These are phyloP conservation scores for Lactifluus rugatus DNA, from an alignment of 768 basidiomycete species.

Conservation along the genomic window DNA sequence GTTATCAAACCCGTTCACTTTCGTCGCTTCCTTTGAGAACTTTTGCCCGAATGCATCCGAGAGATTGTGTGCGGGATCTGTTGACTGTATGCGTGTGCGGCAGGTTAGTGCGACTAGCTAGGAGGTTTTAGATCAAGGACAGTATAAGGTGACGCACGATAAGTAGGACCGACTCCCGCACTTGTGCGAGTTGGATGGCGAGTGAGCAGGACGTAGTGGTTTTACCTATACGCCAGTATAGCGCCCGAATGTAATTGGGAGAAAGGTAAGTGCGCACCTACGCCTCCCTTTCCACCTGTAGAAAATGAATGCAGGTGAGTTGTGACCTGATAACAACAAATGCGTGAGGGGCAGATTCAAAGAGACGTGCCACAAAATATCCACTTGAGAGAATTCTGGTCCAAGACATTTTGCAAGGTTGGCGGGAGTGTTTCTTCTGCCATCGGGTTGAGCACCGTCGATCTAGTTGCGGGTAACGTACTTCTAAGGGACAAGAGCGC, in stretches of 20 bases:
- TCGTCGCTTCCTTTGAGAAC: conserved; percentile 97
- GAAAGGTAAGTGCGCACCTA: conserved; percentile 47
- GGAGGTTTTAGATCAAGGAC: neutral
- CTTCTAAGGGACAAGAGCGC: neutral
- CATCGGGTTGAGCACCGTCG: conserved; percentile 29
- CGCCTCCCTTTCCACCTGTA: conserved; percentile 97
- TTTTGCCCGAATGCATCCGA: conserved; percentile 99
- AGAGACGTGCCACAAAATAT: conserved; percentile 85
- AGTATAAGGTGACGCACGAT: conserved; percentile 51
- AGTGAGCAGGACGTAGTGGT: conserved; percentile 97
- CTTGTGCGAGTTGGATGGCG: conserved; percentile 89
- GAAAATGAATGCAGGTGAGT: neutral
- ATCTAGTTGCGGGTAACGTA: conserved; percentile 13
- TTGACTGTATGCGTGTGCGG: conserved; percentile 49
- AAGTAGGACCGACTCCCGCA: conserved; percentile 89
- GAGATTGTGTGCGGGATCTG: conserved; percentile 98
- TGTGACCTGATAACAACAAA: conserved; percentile 3
- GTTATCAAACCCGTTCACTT: conserved; percentile 96
- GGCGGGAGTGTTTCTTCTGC: conserved; percentile 61
- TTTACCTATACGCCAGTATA: conserved; percentile 54
- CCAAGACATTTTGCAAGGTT: conserved; percentile 89
- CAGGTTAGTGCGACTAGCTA: neutral
- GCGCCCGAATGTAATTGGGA: neutral
- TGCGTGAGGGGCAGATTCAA: conserved; percentile 12
- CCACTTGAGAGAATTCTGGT: conserved; percentile 92